Percentiles rank a stretch among this genome's conserved stretches.
These are phyloP conservation scores for Cokeromyces recurvatus DNA, from an alignment of 371 early-diverging fungal species.

Conservation along the genomic window DNA sequence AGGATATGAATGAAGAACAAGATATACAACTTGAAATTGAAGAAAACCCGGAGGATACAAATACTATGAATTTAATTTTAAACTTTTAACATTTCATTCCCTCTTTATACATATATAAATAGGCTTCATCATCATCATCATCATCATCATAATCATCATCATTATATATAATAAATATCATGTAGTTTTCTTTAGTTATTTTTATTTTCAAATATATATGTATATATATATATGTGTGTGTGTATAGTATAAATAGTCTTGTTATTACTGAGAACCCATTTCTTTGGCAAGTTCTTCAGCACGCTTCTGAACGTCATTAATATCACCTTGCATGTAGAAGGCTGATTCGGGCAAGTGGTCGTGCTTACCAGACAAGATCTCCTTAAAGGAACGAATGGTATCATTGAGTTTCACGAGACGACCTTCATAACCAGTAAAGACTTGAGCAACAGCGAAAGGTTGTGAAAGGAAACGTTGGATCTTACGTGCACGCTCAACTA, in stretches of 20 bases:
- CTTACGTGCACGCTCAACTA: conserved; percentile 89
- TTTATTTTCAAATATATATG: neutral
- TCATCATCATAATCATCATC: too few species aligned
- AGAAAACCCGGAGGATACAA: conserved; percentile 22
- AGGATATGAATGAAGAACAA: conserved; percentile 49
- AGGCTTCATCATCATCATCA: too few species aligned
- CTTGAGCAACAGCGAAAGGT: conserved; percentile 90
- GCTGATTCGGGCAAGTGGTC: conserved; percentile 89
- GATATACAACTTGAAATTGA: conserved; percentile 46
- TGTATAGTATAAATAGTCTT: neutral
- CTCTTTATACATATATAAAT: neutral
- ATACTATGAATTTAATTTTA: conserved; percentile 6
- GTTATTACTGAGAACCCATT: conserved; percentile 21
- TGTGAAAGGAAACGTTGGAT: conserved; percentile 94
- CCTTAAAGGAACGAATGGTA: conserved; percentile 91
- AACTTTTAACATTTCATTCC: neutral
- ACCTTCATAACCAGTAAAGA: conserved; percentile 94
- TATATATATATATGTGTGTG: neutral
- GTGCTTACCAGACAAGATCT: conserved; percentile 92
- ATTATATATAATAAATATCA: too few species aligned
- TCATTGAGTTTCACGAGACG: conserved; percentile 86
- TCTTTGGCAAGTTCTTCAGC: conserved; percentile 77
- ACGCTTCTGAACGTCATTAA: conserved; percentile 86
- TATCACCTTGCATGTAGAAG: conserved; percentile 95
- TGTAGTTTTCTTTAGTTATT: neutral